These are phyloP conservation scores for Diversispora epigaea DNA, from an alignment of 192 early-diverging fungal species.

Conservation along the genomic window DNA sequence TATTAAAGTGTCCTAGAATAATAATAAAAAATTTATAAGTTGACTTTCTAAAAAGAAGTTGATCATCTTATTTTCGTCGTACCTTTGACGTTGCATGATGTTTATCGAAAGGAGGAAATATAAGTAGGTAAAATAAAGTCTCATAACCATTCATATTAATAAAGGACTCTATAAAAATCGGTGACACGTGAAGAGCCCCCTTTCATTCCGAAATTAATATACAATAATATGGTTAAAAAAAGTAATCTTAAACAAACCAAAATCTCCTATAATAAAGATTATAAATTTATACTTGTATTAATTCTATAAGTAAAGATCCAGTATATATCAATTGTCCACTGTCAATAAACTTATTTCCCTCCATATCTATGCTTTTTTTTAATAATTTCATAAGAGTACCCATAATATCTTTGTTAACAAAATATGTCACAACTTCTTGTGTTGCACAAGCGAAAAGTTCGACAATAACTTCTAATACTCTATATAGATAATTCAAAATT, in stretches of 20 bases:
- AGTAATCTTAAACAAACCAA: neutral
- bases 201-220: neutral
- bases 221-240: neutral
- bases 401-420: constrained; percentile 40
- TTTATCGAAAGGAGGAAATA: constrained; percentile 46
- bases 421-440: constrained; percentile 39
- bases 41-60: neutral
- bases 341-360: constrained; percentile 2
- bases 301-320: constrained; percentile 29
- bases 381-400: constrained; percentile 44
- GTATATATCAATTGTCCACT: constrained; percentile 25
- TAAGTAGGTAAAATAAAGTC: constrained; percentile 42
- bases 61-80: constrained; percentile 42
- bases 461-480: constrained; percentile 38
- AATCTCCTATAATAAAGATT: neutral
- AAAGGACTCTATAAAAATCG: constrained; percentile 50
- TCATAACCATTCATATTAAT: constrained; percentile 45
- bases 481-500: constrained; percentile 39
- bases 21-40: constrained; percentile 2
- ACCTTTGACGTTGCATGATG: constrained; percentile 24
- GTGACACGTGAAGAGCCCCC: constrained; percentile 39
- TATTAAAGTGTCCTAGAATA: constrained; percentile 45
- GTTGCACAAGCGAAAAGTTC: constrained; percentile 38
- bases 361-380: constrained; percentile 3
- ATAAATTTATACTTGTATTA: neutral